A percentile compares a stretch with the other conserved stretches of the same genome.
Conservation (phyloP, 2,329 filamentous ascomycete species). For the Aureobasidium sp. region DNA sequence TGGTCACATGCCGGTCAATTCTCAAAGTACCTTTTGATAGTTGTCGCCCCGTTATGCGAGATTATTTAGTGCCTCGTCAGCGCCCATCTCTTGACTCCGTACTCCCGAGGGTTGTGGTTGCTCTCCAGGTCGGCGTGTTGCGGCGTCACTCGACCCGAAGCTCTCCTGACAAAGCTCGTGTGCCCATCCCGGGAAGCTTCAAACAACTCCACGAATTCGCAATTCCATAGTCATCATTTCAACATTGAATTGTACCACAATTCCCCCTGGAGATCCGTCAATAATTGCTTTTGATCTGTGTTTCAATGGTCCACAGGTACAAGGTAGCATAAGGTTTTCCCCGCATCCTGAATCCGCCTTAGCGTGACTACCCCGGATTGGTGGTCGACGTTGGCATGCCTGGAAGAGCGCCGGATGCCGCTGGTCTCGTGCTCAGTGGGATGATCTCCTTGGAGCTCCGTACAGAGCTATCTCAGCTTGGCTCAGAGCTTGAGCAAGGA, state of each 20-base stretch:
- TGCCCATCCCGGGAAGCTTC: background rate
- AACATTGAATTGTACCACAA: background rate
- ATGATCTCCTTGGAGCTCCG: conserved; percentile 7
- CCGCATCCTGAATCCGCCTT: background rate
- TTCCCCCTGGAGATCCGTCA: background rate
- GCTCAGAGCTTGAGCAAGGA: conserved; percentile 12
- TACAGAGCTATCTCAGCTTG: conserved; percentile 9
- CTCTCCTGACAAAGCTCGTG: background rate
- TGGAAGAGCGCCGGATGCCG: background rate
- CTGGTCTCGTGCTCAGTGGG: conserved; percentile 11
- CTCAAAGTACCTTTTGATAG: conserved; percentile 6
- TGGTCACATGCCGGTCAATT: conserved; percentile 7
- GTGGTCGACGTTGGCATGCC: background rate
- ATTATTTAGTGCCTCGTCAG: conserved; percentile 11
- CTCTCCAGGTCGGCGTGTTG: background rate
- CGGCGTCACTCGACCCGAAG: background rate
- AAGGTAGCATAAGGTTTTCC: background rate
- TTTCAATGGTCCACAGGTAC: background rate
- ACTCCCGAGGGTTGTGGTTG: background rate
- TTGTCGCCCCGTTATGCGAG: conserved; percentile 5
- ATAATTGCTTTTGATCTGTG: conserved; percentile 8
- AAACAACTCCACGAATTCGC: background rate
- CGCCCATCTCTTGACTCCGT: conserved; percentile 9
- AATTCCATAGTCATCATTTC: background rate
- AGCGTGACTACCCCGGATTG: conserved; percentile 10